Conservation (phyloP, 176 grass and related monocot genomes). For the Carex littledalei region DNA sequence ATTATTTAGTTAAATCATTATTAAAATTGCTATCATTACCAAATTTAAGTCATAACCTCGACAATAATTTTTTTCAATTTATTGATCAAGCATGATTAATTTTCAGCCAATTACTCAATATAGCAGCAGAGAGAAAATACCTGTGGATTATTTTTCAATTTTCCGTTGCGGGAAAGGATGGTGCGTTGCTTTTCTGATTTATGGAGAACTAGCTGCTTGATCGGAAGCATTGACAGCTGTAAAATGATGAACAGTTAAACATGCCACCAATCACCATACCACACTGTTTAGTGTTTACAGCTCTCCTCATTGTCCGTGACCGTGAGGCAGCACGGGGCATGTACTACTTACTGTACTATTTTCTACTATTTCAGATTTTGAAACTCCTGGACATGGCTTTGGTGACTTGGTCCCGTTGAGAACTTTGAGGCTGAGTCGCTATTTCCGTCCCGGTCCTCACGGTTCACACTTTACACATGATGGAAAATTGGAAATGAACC, state of each 20-base stretch:
- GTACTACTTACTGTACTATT: not conserved
- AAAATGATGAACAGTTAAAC: not conserved
- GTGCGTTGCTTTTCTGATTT: slow-evolving; percentile 2
- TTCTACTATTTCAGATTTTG: not conserved
- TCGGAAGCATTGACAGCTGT: not conserved
- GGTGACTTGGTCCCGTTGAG: not conserved
- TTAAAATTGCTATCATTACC: too few relatives aligned
- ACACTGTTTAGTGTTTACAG: not conserved
- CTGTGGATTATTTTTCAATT: too few relatives aligned
- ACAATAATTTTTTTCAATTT: not conserved
- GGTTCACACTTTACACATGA: too few relatives aligned
- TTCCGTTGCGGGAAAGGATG: not conserved
- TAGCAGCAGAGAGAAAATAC: not conserved
- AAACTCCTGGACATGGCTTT: not conserved
- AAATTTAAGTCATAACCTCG: too few relatives aligned
- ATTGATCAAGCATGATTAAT: not conserved
- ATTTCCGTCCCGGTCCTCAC: too few relatives aligned
- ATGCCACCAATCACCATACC: not conserved
- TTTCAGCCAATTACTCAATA: not conserved
- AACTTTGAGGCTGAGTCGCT: too few relatives aligned
- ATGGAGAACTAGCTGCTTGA: not conserved
- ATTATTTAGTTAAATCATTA: too few relatives aligned
- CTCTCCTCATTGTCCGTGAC: not conserved
- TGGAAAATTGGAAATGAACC: too few relatives aligned
- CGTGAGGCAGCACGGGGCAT: not conserved